Evolutionary conservation across 2,329 filamentous ascomycete genomes (phyloP).

Genomic region (Ampelomyces quisqualis): DNA sequence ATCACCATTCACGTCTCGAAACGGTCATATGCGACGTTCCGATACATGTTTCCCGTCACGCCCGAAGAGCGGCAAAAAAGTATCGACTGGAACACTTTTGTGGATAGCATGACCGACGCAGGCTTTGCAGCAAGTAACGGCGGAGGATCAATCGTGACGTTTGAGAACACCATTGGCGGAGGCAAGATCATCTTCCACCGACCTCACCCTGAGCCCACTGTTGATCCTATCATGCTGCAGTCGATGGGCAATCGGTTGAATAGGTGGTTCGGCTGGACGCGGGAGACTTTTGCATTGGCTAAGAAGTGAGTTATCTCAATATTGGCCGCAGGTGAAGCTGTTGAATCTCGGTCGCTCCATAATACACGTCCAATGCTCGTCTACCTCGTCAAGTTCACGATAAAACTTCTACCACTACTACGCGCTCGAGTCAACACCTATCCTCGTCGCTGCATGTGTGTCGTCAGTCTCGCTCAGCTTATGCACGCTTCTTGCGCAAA

Average conservation of each 20-base stretch:
- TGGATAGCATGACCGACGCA: conserved; percentile 17
- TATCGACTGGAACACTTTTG: conserved; percentile 16
- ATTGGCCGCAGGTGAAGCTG: too few species aligned
- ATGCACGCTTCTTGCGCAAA: too few species aligned
- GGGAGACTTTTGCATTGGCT: conserved; percentile 23
- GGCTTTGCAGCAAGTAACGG: conserved; percentile 13
- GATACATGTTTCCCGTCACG: conserved; percentile 15
- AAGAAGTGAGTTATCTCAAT: too few species aligned
- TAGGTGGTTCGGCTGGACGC: conserved; percentile 33
- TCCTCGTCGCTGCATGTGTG: too few species aligned
- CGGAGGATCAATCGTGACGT: conserved; percentile 20
- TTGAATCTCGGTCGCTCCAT: too few species aligned
- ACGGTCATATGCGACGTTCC: conserved; percentile 6
- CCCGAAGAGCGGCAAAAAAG: conserved; percentile 10
- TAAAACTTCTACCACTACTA: too few species aligned
- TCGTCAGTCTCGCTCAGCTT: too few species aligned
- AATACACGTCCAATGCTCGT: too few species aligned
- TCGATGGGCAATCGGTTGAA: conserved; percentile 29
- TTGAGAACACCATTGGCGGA: conserved; percentile 11
- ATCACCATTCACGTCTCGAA: conserved; percentile 3
- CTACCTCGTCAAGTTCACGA: too few species aligned
- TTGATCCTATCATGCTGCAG: conserved; percentile 32
- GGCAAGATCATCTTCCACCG: conserved; percentile 30
- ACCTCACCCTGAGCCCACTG: conserved; percentile 27
- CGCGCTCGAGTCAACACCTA: too few species aligned